Percentiles rank a stretch among this genome's conserved stretches.
These are phyloP conservation scores for Fusarium tricinctum DNA, from an alignment of 2,329 filamentous ascomycete genomes.

Conservation along the genomic window DNA sequence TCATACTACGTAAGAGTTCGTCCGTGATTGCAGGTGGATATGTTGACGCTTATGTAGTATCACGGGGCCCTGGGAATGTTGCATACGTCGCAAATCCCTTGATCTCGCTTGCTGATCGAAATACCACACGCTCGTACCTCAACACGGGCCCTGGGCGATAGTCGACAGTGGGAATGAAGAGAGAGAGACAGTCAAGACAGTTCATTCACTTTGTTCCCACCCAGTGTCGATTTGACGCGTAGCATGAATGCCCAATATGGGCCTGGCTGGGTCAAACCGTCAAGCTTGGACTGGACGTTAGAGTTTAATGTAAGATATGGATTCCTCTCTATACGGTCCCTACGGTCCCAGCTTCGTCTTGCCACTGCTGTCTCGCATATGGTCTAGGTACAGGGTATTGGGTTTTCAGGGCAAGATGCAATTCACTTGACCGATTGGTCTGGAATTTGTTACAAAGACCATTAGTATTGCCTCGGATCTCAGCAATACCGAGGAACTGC, in stretches of 20 bases:
- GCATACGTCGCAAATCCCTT: slow-evolving; percentile 20
- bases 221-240: slow-evolving; percentile 1
- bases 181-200: background rate
- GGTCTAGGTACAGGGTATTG: slow-evolving; percentile 17
- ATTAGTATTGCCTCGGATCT: slow-evolving; percentile 15
- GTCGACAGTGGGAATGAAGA: background rate
- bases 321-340: background rate
- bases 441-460: slow-evolving; percentile 13
- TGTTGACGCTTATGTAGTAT: slow-evolving; percentile 20
- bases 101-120: slow-evolving; percentile 37
- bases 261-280: background rate
- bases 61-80: background rate
- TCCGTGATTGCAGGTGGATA: slow-evolving; percentile 9
- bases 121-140: slow-evolving; percentile 1
- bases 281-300: slow-evolving; percentile 2
- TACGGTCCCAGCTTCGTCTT: slow-evolving; percentile 4
- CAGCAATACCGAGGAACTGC: slow-evolving; percentile 6
- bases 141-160: slow-evolving; percentile 1
- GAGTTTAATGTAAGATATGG: slow-evolving; percentile 10
- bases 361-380: slow-evolving; percentile 4
- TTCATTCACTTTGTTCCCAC: background rate
- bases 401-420: slow-evolving; percentile 1
- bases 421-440: slow-evolving; percentile 1
- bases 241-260: slow-evolving; percentile 9
- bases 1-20: background rate